phyloP scores from a whole-genome alignment of 306 rosid genomes.

The Dryas drummondii region DNA sequence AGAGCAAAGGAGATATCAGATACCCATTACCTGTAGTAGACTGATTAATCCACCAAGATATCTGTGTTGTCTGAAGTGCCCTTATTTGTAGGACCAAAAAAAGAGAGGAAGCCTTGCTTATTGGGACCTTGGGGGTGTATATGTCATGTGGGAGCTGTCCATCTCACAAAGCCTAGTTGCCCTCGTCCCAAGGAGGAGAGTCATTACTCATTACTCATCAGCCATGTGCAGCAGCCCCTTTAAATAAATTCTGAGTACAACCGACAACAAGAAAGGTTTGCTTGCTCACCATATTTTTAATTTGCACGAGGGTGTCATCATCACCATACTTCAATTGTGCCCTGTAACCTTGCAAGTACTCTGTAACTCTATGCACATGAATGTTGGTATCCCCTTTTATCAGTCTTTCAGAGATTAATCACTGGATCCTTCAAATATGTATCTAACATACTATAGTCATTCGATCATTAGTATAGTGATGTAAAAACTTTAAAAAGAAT shows the following conservation, averaged over 20 bases:
- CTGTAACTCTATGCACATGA: not conserved
- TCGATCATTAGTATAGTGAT: too few relatives aligned
- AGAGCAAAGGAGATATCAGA: too few relatives aligned
- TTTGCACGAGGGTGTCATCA: conserved; percentile 19
- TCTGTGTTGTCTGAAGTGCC: not conserved
- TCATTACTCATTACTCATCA: not conserved
- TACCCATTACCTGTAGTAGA: too few relatives aligned
- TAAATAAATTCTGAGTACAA: not conserved
- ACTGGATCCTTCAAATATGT: not conserved
- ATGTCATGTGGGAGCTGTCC: conserved; percentile 3
- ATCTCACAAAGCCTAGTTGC: not conserved
- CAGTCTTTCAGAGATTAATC: not conserved
- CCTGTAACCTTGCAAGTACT: too few relatives aligned
- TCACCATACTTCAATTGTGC: not conserved
- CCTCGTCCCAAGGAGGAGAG: not conserved
- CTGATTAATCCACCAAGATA: not conserved
- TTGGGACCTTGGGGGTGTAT: not conserved
- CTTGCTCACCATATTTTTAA: not conserved
- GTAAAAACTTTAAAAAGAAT: too few relatives aligned
- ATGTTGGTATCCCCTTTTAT: not conserved
- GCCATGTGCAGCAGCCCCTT: not conserved
- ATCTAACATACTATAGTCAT: not conserved
- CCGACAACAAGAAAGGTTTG: not conserved
- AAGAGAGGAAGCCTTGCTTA: not conserved
- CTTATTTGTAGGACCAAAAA: not conserved